These are phyloP conservation scores for Colletotrichum sp. DNA, from an alignment of 2,329 filamentous ascomycete species.

Conservation along the genomic window DNA sequence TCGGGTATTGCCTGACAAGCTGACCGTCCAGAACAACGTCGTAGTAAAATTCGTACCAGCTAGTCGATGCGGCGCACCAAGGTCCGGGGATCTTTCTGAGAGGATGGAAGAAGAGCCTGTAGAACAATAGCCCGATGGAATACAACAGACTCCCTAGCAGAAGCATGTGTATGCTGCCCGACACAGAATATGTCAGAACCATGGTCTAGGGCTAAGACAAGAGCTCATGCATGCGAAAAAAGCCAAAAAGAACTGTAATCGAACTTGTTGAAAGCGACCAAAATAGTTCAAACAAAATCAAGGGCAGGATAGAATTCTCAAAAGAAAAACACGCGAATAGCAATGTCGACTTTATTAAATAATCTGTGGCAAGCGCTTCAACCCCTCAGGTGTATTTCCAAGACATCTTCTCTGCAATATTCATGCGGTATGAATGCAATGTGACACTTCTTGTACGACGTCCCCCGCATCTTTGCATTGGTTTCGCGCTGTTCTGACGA, in stretches of 20 bases:
- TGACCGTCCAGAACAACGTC: neutral
- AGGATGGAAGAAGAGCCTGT: conserved; percentile 31
- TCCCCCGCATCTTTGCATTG: neutral
- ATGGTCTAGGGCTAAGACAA: neutral
- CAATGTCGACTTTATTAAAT: neutral
- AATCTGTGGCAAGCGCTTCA: neutral
- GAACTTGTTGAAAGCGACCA: neutral
- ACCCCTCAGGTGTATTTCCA: neutral
- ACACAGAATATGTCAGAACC: neutral
- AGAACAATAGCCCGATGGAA: conserved; percentile 11
- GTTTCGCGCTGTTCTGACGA: neutral
- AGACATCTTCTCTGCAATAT: neutral
- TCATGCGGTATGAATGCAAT: neutral
- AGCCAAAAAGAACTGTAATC: accelerated
- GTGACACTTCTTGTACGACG: neutral
- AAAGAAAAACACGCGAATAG: neutral
- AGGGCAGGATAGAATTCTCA: neutral
- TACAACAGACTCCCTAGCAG: neutral
- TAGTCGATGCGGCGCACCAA: conserved; percentile 27
- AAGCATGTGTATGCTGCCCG: neutral
- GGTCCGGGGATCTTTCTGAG: conserved; percentile 31
- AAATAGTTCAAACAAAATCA: neutral
- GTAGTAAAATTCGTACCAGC: conserved; percentile 29
- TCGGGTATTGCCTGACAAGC: neutral
- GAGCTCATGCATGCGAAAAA: neutral